These are phyloP conservation scores for Elsinoe ampelina DNA, from an alignment of 2,329 filamentous ascomycete species.

Conservation along the genomic window DNA sequence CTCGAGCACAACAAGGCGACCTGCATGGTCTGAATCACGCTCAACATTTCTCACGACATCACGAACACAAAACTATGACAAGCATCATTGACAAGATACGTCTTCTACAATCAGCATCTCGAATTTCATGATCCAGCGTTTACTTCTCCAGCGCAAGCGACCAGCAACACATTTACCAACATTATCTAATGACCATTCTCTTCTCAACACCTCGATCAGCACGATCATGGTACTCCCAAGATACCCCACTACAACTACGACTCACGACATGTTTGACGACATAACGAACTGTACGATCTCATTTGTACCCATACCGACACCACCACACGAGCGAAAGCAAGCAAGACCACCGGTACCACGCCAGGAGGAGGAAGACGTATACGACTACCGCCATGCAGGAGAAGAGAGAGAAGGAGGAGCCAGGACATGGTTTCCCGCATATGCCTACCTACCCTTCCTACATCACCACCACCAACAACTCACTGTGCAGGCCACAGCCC, in stretches of 20 bases:
- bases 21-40: not conserved
- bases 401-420: not conserved
- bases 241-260: not conserved
- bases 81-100: not conserved
- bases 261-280: not conserved
- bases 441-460: no score
- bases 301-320: conserved; percentile 1
- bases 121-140: not conserved
- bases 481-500: conserved; percentile 8
- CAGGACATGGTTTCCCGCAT: no score
- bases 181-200: not conserved
- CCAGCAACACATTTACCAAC: not conserved
- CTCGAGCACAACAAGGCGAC: not conserved
- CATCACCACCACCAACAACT: not conserved
- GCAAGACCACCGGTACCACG: not conserved
- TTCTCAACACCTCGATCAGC: not conserved
- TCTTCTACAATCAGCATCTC: not conserved
- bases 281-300: not conserved
- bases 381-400: not conserved
- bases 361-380: not conserved
- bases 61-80: no score
- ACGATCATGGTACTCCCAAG: not conserved
- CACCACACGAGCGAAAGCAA: not conserved
- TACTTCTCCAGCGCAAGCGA: not conserved
- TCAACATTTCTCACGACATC: not conserved